A percentile compares a stretch with the other conserved stretches of the same genome.
Evolutionary conservation across 2,329 filamentous ascomycete genomes (phyloP).

Genomic region (Fusarium sp.): DNA sequence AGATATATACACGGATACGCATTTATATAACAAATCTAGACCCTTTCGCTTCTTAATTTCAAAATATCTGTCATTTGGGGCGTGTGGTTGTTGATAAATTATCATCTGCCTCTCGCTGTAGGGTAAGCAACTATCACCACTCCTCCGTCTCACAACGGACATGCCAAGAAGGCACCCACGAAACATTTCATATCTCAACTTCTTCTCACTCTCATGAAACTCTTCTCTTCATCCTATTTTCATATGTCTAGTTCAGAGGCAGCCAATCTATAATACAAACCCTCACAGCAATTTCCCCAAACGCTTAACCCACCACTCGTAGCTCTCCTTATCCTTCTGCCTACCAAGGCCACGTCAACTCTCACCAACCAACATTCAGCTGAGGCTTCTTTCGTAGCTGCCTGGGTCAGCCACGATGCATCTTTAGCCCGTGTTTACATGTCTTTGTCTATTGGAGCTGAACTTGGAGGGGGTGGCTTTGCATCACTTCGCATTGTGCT

Average conservation of each 20-base stretch:
- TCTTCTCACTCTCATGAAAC: not conserved
- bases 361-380: not conserved
- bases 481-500: not conserved
- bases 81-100: not conserved
- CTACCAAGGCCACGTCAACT: conserved; percentile 29
- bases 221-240: not conserved
- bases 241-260: not conserved
- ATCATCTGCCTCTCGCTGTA: not conserved
- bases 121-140: not conserved
- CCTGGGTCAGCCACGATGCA: conserved; percentile 5
- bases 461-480: not conserved
- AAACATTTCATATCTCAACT: not conserved
- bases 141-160: not conserved
- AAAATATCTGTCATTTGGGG: not conserved
- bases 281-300: not conserved
- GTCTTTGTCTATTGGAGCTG: not conserved
- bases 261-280: not conserved
- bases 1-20: not conserved
- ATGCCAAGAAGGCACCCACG: not conserved
- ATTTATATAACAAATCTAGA: not conserved
- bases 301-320: conserved; percentile 43
- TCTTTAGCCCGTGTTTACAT: conserved; percentile 2
- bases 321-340: conserved; percentile 47
- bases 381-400: conserved; percentile 2
- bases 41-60: too few species aligned